Evolutionary conservation across 1,284 basidiomycete species (phyloP).

Genomic region (Hymenochaete sp.): DNA sequence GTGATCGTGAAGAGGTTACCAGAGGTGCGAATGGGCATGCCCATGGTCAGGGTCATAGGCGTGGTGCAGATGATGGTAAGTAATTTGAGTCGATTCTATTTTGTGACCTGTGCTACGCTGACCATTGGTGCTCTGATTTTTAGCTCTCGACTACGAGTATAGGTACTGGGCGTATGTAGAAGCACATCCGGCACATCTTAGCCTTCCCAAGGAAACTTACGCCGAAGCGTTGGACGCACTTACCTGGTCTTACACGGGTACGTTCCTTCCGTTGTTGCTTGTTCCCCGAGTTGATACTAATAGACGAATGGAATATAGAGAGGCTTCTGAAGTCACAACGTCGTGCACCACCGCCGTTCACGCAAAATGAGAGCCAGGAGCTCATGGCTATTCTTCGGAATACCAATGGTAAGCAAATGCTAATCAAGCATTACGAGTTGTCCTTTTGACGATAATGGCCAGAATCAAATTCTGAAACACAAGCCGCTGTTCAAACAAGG

Average conservation of each 20-base stretch:
- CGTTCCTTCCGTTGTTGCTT: constrained; percentile 18
- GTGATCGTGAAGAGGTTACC: neutral
- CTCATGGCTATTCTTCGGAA: constrained; percentile 52
- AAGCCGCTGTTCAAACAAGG: constrained; percentile 51
- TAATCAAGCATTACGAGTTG: neutral
- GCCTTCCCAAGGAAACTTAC: constrained; percentile 42
- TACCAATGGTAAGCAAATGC: constrained; percentile 27
- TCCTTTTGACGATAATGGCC: too few species aligned
- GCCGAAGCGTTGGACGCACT: constrained; percentile 61
- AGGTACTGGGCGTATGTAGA: constrained; percentile 72
- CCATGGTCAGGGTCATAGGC: too few species aligned
- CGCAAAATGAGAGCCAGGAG: constrained; percentile 64
- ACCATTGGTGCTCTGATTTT: neutral
- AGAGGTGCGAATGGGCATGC: too few species aligned
- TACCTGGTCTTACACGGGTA: constrained; percentile 68
- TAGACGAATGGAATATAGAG: constrained; percentile 31
- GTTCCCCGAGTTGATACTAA: neutral
- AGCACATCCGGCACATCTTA: constrained; percentile 58
- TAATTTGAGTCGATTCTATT: too few species aligned
- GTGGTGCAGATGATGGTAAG: constrained; percentile 47
- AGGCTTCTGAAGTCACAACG: constrained; percentile 52
- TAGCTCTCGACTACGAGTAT: constrained; percentile 62
- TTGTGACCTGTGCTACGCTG: neutral
- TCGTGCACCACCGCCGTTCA: constrained; percentile 52
- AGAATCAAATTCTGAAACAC: constrained; percentile 31